phyloP scores from a whole-genome alignment of 106 monocot genomes.

The Dendrobium huoshanense region DNA sequence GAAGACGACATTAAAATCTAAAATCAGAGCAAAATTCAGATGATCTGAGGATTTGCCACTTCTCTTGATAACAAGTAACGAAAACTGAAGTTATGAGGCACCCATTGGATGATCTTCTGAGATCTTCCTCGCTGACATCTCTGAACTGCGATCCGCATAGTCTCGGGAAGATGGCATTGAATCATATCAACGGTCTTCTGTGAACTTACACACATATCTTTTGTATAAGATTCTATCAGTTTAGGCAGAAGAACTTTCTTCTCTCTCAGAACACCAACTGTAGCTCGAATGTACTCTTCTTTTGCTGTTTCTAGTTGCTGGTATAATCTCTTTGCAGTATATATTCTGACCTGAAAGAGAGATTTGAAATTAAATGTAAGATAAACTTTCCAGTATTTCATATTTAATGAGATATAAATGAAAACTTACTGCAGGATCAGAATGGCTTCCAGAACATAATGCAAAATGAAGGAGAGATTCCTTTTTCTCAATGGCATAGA shows the following conservation, averaged over 20 bases:
- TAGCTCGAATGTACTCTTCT: slow-evolving; percentile 64
- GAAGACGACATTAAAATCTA: no score
- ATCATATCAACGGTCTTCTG: slow-evolving; percentile 46
- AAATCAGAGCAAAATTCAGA: slow-evolving; percentile 17
- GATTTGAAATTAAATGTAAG: background rate
- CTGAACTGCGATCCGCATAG: slow-evolving; percentile 38
- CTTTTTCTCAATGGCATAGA: slow-evolving; percentile 47
- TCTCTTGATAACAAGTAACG: slow-evolving; percentile 59
- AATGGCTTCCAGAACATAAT: slow-evolving; percentile 91
- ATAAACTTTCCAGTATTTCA: background rate
- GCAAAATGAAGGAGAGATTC: slow-evolving; percentile 85
- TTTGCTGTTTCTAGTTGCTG: slow-evolving; percentile 61
- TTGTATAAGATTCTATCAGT: slow-evolving; percentile 44
- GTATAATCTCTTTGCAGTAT: slow-evolving; percentile 35
- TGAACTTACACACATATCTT: slow-evolving; percentile 33
- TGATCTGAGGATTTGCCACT: slow-evolving; percentile 17
- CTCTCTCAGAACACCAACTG: slow-evolving; percentile 50
- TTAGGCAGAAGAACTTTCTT: slow-evolving; percentile 67
- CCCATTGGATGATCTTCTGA: slow-evolving; percentile 48
- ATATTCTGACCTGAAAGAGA: slow-evolving; percentile 47
- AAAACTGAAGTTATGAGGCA: slow-evolving; percentile 48
- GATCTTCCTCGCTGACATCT: slow-evolving; percentile 43
- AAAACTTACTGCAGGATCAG: slow-evolving; percentile 82
- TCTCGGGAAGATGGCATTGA: slow-evolving; percentile 55
- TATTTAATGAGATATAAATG: background rate